phyloP scores from a whole-genome alignment of 805 yeast genomes.

The Kluyveromyces aestuarii region DNA sequence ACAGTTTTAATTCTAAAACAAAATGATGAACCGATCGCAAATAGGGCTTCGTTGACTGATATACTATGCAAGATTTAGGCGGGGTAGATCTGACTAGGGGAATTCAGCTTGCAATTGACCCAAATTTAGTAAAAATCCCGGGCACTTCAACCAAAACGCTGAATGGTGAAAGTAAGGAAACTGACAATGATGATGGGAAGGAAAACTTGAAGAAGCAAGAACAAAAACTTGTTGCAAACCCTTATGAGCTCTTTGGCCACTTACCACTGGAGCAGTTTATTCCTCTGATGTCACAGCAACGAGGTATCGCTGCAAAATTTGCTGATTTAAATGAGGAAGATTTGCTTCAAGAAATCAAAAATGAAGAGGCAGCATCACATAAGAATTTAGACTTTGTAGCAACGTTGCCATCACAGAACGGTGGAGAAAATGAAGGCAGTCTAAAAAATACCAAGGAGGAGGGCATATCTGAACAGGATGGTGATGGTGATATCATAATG shows the following conservation, averaged over 20 bases:
- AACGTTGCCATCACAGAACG: neutral
- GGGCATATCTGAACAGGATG: slow-evolving; percentile 2
- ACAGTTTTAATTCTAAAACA: neutral
- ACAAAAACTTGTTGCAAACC: slow-evolving; percentile 20
- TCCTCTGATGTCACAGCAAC: slow-evolving; percentile 47
- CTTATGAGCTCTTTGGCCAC: slow-evolving; percentile 25
- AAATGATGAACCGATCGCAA: neutral
- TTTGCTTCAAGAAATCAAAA: slow-evolving; percentile 36
- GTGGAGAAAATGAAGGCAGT: slow-evolving; percentile 1
- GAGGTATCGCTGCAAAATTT: slow-evolving; percentile 40
- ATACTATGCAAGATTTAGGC: neutral
- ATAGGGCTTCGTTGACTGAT: neutral
- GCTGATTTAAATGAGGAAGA: slow-evolving; percentile 45
- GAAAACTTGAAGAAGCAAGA: neutral
- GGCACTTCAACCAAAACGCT: neutral
- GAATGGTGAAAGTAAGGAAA: slow-evolving; percentile 4
- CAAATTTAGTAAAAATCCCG: slow-evolving; percentile 18
- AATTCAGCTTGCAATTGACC: slow-evolving; percentile 27
- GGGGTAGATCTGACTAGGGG: slow-evolving; percentile 5
- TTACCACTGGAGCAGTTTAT: slow-evolving; percentile 46
- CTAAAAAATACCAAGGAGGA: neutral
- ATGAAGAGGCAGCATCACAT: slow-evolving; percentile 1
- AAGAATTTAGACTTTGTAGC: neutral
- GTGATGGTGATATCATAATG: slow-evolving; percentile 8
- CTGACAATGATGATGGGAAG: neutral